Evolutionary conservation across 129 eudicot genomes (phyloP), one percentile per base, ranked within the genome.

Genomic region (Flaveria robusta): DNA sequence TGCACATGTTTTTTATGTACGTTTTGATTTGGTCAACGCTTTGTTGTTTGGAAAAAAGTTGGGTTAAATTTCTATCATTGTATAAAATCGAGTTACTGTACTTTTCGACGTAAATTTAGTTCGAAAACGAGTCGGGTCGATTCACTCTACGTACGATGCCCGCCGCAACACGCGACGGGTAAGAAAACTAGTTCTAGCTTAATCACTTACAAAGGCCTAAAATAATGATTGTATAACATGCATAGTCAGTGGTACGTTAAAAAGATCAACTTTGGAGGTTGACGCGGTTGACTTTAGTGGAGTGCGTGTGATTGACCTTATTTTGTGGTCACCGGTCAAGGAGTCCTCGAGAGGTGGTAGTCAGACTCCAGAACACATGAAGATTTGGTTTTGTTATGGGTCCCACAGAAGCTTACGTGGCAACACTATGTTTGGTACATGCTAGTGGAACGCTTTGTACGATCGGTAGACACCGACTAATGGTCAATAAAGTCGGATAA

Each of bases 391-490:
- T 59, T 16, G 4, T 12, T 26, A 14, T 15, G 58, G 75, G 75
- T 13, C 76, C 78, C 79, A 72, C 23, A 3, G 2, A 2, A 24
- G 63, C 74, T 64, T 63, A 74, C 74, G 43, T 67, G 74, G 72
- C 58, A 4, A 42, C 12, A 72, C 1, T 3, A n/a, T 43, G 67
- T 31, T 66, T 58, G 65, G 81, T 62, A 34, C 75, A 74, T 50
- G 64, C 23, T 14, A 79, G 56, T 72, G 22, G 71, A 50, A 46
- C 16, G 58, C 12, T 20, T 18, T 24, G 83, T 72, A 62, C 52
- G 42, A 62, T 46, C 68, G 3, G 52, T 66, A 50, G 74, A 41
- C 74, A 64, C 81, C 68, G 74, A 66, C 74, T 65, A 64, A 66
- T 59, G 24, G 51, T 50, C 50, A 34, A 43, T 13, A 51, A 52